Evolutionary conservation across 2,329 filamentous ascomycete species (phyloP), one percentile per base, ranked within the genome.

Genomic region (Aspergillus ibericus): DNA sequence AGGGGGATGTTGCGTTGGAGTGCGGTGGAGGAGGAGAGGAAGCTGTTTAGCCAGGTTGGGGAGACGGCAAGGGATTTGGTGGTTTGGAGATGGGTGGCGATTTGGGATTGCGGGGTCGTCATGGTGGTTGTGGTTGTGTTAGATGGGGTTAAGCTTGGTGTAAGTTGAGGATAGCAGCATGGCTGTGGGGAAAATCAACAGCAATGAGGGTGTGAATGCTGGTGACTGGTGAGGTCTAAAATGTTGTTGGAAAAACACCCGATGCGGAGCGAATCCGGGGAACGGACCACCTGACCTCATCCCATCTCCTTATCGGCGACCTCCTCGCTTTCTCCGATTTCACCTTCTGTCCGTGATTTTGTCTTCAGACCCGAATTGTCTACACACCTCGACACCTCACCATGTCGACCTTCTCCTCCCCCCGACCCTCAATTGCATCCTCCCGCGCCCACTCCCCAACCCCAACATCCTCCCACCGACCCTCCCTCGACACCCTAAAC

Each of bases 381-480:
- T 56, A 55, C 53, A 59, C 60, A 57, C 53, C 36, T 52, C 47
- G 46, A 16, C 56, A 27, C 13, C 22, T 55, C 50, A 71, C 53
- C 42, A 86, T 86, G 84, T 84, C 84, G 1, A 84, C 83, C 1
- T 79, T 86, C 64, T 83, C 84, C 34, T 86, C 84, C 68, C 88
- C 78, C 55, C 84, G 77, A 65, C 83, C 77, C 42, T 87, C 81
- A 72, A 85, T 77, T 79, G 87, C 69, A 78, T 85, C 69, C 72
- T 86, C 70, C 71, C 80, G 78, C 42, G 78, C 85, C 44, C 70
- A 66, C n/a, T 73, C 72, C 5, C 78, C 82, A 7, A 88, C 88
- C 4, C 89, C 91, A 0, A 88, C 88, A 6, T 90, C 88, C 38
- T 95, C 92, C 34, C 83, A 85, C 36, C 89, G 91, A 12, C 88